Conservation (phyloP, 140 eudicot genomes). For the Oenanthe javanica region DNA sequence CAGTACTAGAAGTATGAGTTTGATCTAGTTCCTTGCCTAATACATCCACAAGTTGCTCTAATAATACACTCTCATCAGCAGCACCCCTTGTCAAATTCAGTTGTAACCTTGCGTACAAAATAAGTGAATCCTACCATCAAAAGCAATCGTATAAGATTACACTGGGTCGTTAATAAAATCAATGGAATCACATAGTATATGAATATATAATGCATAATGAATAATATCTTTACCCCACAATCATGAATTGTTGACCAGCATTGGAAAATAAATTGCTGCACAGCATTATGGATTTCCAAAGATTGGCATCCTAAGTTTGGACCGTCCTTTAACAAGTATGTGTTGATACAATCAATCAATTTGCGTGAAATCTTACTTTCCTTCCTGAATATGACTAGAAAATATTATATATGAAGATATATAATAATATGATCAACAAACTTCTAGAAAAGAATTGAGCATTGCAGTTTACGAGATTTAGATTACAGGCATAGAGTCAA, state of each 20-base stretch:
- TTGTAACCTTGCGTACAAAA: conserved; percentile 70
- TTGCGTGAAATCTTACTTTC: conserved; percentile 72
- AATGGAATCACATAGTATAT: background rate
- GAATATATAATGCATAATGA: background rate
- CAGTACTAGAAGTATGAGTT: conserved; percentile 32
- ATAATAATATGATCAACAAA: background rate
- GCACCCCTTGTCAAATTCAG: conserved; percentile 63
- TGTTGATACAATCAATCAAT: conserved; percentile 74
- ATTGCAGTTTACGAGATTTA: background rate
- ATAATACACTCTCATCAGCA: conserved; percentile 53
- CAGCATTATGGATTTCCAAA: conserved; percentile 77
- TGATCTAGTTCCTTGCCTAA: conserved; percentile 81
- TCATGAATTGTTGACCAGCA: conserved; percentile 72
- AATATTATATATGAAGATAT: background rate
- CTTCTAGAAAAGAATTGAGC: background rate
- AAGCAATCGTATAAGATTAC: conserved; percentile 7
- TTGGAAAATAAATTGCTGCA: conserved; percentile 54
- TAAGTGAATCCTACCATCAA: conserved; percentile 57
- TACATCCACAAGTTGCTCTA: conserved; percentile 72
- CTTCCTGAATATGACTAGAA: conserved; percentile 41
- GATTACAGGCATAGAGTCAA: conserved; percentile 5
- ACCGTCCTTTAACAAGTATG: conserved; percentile 77
- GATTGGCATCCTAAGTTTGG: conserved; percentile 70
- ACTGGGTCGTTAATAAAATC: conserved; percentile 1
- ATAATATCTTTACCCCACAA: conserved; percentile 62